phyloP scores from a whole-genome alignment of 495 filamentous ascomycete genomes.

The Aspergillus nanangensis region DNA sequence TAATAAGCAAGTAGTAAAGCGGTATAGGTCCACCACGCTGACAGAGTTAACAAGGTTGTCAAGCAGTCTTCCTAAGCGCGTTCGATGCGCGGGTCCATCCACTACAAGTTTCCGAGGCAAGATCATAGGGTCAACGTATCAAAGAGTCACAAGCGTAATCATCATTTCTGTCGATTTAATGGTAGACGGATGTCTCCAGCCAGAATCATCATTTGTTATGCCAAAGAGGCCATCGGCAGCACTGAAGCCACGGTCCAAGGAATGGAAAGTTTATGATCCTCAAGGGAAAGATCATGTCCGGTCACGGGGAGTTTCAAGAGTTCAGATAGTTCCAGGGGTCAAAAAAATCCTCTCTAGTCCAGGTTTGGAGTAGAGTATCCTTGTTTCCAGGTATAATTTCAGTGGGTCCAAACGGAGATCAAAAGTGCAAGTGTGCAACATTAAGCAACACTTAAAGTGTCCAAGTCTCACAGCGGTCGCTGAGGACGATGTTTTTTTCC shows the following conservation, averaged over 20 bases:
- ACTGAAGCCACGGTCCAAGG: no score
- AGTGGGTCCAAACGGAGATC: background rate
- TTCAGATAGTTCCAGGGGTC: background rate
- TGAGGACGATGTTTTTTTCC: slow-evolving; percentile 16
- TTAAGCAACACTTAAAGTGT: slow-evolving; percentile 35
- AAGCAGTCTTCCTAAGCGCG: no score
- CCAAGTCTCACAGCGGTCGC: slow-evolving; percentile 35
- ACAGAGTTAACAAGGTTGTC: no score
- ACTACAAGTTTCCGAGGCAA: no score
- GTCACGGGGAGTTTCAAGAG: no score
- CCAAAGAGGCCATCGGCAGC: background rate
- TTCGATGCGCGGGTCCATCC: no score
- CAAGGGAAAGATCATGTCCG: background rate
- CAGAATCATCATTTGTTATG: background rate
- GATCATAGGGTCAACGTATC: background rate
- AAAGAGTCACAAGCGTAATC: no score
- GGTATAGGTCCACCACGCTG: no score
- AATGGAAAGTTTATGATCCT: no score
- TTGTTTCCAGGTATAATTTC: background rate
- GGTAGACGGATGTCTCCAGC: no score
- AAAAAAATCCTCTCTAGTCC: background rate
- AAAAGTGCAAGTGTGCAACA: slow-evolving; percentile 1
- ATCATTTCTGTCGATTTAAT: no score
- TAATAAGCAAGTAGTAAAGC: no score
- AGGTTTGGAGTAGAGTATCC: background rate